phyloP scores from a whole-genome alignment of 768 basidiomycete genomes.

The Xanthoconium purpureum region DNA sequence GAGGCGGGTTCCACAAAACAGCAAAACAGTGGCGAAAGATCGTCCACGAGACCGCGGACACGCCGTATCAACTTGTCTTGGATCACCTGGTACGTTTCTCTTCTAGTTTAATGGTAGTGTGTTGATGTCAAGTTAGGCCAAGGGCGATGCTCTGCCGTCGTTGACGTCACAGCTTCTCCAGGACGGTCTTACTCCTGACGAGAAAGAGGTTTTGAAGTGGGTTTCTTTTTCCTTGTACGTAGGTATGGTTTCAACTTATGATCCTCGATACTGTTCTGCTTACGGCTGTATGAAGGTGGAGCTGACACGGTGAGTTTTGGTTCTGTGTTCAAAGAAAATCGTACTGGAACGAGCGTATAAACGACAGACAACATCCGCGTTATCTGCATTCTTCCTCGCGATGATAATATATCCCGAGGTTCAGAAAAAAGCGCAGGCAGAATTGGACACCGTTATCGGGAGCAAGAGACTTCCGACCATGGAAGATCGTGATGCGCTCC shows the following conservation, averaged over 20 bases:
- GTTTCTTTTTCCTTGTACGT: slow-evolving; percentile 6
- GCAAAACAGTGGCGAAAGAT: not conserved
- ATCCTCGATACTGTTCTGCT: not conserved
- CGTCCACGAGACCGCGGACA: not conserved
- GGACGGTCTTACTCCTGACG: not conserved
- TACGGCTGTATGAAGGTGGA: slow-evolving; percentile 20
- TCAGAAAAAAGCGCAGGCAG: slow-evolving; percentile 5
- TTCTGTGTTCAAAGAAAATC: slow-evolving; percentile 12
- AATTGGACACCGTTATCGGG: not conserved
- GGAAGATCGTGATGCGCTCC: slow-evolving; percentile 5
- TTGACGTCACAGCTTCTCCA: slow-evolving; percentile 5
- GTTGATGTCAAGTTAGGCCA: not conserved
- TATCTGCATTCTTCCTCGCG: slow-evolving; percentile 16
- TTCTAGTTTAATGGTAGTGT: not conserved
- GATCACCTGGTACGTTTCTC: slow-evolving; percentile 7
- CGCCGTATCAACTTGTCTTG: not conserved
- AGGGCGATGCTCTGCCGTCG: slow-evolving; percentile 5
- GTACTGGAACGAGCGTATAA: not conserved
- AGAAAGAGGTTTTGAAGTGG: slow-evolving; percentile 15
- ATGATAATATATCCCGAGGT: slow-evolving; percentile 12
- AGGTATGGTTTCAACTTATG: not conserved
- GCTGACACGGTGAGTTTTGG: slow-evolving; percentile 7
- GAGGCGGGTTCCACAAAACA: not conserved
- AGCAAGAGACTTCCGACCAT: slow-evolving; percentile 9
- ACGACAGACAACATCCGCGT: slow-evolving; percentile 14